These are phyloP conservation scores for Fusarium palustre DNA, from an alignment of 2,329 filamentous ascomycete species.

Conservation along the genomic window DNA sequence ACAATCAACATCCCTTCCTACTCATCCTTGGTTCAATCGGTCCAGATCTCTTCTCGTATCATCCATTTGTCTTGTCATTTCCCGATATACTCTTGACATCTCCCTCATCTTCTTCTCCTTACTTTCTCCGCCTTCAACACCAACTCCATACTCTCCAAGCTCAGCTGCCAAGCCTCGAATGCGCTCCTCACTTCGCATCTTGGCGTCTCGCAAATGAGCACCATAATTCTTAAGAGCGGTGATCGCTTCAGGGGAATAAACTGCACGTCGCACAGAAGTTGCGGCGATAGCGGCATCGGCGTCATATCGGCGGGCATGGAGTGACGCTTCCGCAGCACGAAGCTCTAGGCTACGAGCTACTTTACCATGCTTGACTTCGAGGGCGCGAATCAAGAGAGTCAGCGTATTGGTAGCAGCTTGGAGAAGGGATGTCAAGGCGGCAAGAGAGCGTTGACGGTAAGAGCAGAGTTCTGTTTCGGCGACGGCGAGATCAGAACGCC, in stretches of 20 bases:
- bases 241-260: conserved; percentile 60
- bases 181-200: conserved; percentile 58
- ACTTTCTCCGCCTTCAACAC: conserved; percentile 49
- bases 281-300: conserved; percentile 54
- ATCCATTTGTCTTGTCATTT: conserved; percentile 62
- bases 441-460: conserved; percentile 56
- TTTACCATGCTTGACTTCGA: conserved; percentile 67
- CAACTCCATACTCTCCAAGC: conserved; percentile 64
- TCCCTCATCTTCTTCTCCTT: conserved; percentile 66
- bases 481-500: conserved; percentile 51
- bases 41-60: conserved; percentile 63
- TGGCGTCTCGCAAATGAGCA: conserved; percentile 62
- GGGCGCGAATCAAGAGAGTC: conserved; percentile 58
- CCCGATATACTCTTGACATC: conserved; percentile 63
- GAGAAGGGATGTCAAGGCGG: conserved; percentile 55
- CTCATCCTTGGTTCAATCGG: conserved; percentile 48
- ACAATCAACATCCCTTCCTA: conserved; percentile 9
- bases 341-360: conserved; percentile 64
- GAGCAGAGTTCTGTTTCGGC: conserved; percentile 52
- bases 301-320: conserved; percentile 58
- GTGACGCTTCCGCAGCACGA: conserved; percentile 59
- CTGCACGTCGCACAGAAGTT: conserved; percentile 51
- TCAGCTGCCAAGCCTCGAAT: conserved; percentile 57
- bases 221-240: conserved; percentile 61
- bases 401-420: conserved; percentile 55